Conservation (phyloP, 2,329 filamentous ascomycete genomes). For the Phoma sp. region DNA sequence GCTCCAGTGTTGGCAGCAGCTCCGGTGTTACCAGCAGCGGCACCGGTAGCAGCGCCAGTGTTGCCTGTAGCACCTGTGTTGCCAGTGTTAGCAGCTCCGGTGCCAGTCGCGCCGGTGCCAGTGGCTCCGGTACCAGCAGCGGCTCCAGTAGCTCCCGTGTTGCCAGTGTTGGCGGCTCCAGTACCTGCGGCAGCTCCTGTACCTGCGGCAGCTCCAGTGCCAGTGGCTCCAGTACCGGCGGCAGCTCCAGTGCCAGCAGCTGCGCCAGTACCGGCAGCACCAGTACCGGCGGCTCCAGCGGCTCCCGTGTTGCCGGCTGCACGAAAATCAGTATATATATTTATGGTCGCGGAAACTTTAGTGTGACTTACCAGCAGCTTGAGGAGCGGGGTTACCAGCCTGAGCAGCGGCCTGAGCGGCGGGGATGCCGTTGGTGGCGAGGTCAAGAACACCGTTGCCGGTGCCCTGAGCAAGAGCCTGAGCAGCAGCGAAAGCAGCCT, state of each 20-base stretch:
- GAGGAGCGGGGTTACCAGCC: slow-evolving; percentile 11
- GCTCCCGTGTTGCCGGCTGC: too few species aligned
- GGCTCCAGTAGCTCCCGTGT: background rate
- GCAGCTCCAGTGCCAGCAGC: too few species aligned
- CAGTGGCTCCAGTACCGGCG: too few species aligned
- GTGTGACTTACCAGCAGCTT: background rate
- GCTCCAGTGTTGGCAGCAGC: background rate
- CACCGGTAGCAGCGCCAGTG: background rate
- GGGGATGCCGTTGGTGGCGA: slow-evolving; percentile 23
- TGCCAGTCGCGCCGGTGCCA: background rate
- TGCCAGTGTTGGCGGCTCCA: too few species aligned
- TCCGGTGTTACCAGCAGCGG: background rate
- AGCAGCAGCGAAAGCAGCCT: slow-evolving; percentile 39
- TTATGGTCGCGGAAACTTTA: too few species aligned
- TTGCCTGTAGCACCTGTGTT: background rate
- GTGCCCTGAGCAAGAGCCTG: slow-evolving; percentile 34
- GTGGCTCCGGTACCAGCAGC: background rate
- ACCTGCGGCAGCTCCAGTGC: too few species aligned
- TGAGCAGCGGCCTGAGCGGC: slow-evolving; percentile 15
- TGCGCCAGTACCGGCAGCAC: too few species aligned
- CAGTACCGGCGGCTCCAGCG: too few species aligned
- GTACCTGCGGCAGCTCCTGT: too few species aligned
- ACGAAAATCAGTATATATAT: too few species aligned
- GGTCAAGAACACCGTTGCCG: slow-evolving; percentile 37
- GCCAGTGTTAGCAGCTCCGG: background rate